Conservation (phyloP, 176 grass and related monocot species). For the Ampelocalamus luodianensis region DNA sequence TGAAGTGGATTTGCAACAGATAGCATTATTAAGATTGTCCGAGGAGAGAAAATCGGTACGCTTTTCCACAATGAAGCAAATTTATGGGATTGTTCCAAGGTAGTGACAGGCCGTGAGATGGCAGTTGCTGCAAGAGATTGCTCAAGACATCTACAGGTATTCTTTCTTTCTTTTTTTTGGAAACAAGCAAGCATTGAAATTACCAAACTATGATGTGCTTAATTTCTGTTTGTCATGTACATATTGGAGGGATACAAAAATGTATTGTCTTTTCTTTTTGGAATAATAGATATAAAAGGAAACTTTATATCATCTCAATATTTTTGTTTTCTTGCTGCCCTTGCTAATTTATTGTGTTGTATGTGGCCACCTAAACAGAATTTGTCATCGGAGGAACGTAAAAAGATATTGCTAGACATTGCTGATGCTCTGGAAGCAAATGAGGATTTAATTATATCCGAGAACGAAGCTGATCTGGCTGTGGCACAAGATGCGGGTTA, state of each 20-base stretch:
- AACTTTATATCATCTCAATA: not conserved
- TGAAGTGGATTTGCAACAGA: slow-evolving; percentile 88
- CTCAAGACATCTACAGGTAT: slow-evolving; percentile 79
- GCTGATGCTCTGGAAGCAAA: slow-evolving; percentile 92
- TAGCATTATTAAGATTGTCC: slow-evolving; percentile 81
- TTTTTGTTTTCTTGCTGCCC: not conserved
- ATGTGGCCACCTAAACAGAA: slow-evolving; percentile 52
- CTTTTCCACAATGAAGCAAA: slow-evolving; percentile 83
- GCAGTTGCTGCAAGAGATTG: slow-evolving; percentile 92
- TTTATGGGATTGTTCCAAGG: slow-evolving; percentile 58
- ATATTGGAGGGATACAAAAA: not conserved
- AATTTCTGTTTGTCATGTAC: not conserved
- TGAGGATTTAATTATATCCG: slow-evolving; percentile 66
- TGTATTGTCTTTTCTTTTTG: not conserved
- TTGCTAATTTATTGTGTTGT: slow-evolving; percentile 28
- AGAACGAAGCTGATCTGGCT: slow-evolving; percentile 85
- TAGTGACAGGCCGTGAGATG: slow-evolving; percentile 69
- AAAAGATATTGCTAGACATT: slow-evolving; percentile 92
- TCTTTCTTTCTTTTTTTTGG: not conserved
- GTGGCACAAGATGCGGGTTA: slow-evolving; percentile 68
- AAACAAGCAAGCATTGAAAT: not conserved
- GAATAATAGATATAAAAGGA: not conserved
- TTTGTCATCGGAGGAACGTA: slow-evolving; percentile 82
- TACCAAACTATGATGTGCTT: not conserved
- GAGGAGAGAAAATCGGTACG: slow-evolving; percentile 89